Percentiles rank a stretch among this genome's conserved stretches.
phyloP scores from a whole-genome alignment of 441 rosid species.

The Pelargonium cotyledonis region DNA sequence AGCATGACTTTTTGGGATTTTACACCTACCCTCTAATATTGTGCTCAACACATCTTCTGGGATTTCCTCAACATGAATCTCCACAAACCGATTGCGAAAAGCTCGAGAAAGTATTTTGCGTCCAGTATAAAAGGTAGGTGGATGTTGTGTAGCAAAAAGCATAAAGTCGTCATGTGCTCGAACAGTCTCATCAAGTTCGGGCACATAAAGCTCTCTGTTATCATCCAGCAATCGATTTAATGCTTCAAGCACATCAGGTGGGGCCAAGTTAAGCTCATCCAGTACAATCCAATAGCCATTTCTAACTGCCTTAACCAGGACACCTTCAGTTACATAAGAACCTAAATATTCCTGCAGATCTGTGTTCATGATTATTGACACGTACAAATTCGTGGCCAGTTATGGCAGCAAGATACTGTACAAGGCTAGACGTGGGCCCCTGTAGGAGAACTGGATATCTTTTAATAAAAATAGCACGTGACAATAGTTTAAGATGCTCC shows the following conservation, averaged over 20 bases:
- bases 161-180: conserved; percentile 88
- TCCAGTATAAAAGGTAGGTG: conserved; percentile 88
- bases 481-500: conserved; percentile 67
- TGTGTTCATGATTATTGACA: conserved; percentile 94
- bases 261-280: conserved; percentile 95
- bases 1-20: conserved; percentile 72
- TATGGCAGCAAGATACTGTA: conserved; percentile 81
- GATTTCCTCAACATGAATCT: conserved; percentile 96
- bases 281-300: conserved; percentile 92
- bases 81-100: conserved; percentile 95
- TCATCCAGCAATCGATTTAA: conserved; percentile 92
- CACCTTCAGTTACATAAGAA: conserved; percentile 86
- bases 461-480: conserved; percentile 75
- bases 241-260: conserved; percentile 96
- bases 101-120: conserved; percentile 98
- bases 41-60: conserved; percentile 79
- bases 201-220: conserved; percentile 92
- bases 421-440: conserved; percentile 98
- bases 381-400: conserved; percentile 88
- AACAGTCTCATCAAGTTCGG: conserved; percentile 70
- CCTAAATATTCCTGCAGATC: conserved; percentile 95
- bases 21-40: conserved; percentile 62
- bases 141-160: conserved; percentile 99
- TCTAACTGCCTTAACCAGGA: conserved; percentile 86
- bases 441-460: conserved; percentile 92